Evolutionary conservation across 129 eudicot species (phyloP).

Genomic region (Scalesia atractyloides): DNA sequence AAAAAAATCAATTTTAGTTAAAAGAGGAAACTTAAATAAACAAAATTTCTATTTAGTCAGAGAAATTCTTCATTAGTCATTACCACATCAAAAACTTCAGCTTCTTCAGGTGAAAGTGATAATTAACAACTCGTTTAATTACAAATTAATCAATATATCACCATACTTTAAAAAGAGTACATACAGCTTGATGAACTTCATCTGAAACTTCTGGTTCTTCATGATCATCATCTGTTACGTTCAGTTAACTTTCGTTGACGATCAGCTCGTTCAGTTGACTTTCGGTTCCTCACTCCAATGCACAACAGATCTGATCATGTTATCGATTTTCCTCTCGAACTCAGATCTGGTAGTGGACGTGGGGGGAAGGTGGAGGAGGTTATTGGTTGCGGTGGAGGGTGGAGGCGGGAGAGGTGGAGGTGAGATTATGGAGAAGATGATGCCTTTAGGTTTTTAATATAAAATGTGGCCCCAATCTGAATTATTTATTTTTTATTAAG

Average conservation of each 20-base stretch:
- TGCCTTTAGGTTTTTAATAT: no score
- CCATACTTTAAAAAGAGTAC: conserved; percentile 13
- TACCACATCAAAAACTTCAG: conserved; percentile 21
- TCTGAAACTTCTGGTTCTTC: conserved; percentile 9
- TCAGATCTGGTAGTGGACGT: no score
- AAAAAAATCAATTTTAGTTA: background rate
- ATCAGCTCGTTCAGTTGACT: background rate
- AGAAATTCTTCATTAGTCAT: conserved; percentile 9
- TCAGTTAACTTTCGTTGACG: conserved; percentile 30
- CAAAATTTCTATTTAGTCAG: background rate
- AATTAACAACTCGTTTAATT: background rate
- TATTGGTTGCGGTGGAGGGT: no score
- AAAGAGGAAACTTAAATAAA: background rate
- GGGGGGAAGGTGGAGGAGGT: no score
- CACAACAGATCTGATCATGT: no score
- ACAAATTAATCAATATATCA: background rate
- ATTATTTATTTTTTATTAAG: no score
- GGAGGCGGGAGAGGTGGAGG: no score
- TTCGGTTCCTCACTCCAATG: no score
- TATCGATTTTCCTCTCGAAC: no score
- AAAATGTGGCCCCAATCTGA: no score
- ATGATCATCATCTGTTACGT: background rate
- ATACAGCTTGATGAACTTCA: conserved; percentile 32
- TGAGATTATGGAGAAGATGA: no score
- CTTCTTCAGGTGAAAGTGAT: conserved; percentile 18